Conservation (phyloP, 352 stramenopile genomes). For the Phytophthora rubi region DNA sequence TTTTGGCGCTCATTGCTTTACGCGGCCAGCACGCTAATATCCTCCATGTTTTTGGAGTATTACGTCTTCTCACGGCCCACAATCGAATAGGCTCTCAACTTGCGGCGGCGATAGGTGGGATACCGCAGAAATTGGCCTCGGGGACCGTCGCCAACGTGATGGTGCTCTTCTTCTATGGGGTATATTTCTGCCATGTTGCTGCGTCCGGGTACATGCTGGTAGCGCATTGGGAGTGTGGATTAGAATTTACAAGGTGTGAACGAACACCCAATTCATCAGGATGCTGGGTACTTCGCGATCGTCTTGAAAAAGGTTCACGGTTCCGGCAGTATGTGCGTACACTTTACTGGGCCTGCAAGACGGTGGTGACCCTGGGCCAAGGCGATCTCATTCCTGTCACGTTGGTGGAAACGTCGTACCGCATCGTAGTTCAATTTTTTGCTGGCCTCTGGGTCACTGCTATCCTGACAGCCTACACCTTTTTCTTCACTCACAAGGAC, state of each 20-base stretch:
- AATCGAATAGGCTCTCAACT: conserved; percentile 22
- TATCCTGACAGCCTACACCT: conserved; percentile 73
- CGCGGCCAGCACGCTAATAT: conserved; percentile 43
- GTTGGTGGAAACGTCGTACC: conserved; percentile 59
- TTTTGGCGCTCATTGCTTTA: conserved; percentile 26
- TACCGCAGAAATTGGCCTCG: conserved; percentile 26
- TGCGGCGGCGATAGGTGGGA: conserved; percentile 22
- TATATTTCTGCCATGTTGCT: conserved; percentile 67
- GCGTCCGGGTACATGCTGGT: conserved; percentile 71
- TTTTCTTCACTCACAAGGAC: conserved; percentile 77
- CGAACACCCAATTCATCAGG: conserved; percentile 23
- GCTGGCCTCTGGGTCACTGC: conserved; percentile 72
- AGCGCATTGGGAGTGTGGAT: conserved; percentile 50
- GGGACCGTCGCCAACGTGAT: conserved; percentile 47
- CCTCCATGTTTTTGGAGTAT: conserved; percentile 51
- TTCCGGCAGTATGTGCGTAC: conserved; percentile 63
- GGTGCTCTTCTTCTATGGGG: conserved; percentile 50
- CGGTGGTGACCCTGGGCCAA: conserved; percentile 71
- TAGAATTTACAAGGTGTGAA: conserved; percentile 45
- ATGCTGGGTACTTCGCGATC: conserved; percentile 70
- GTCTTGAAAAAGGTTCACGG: conserved; percentile 49
- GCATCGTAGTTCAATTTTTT: conserved; percentile 65
- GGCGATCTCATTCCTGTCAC: conserved; percentile 71
- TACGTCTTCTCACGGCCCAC: conserved; percentile 27
- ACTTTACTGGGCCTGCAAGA: conserved; percentile 79